Evolutionary conservation across 768 basidiomycete genomes (phyloP).

Genomic region (Lactarius akahatsu): DNA sequence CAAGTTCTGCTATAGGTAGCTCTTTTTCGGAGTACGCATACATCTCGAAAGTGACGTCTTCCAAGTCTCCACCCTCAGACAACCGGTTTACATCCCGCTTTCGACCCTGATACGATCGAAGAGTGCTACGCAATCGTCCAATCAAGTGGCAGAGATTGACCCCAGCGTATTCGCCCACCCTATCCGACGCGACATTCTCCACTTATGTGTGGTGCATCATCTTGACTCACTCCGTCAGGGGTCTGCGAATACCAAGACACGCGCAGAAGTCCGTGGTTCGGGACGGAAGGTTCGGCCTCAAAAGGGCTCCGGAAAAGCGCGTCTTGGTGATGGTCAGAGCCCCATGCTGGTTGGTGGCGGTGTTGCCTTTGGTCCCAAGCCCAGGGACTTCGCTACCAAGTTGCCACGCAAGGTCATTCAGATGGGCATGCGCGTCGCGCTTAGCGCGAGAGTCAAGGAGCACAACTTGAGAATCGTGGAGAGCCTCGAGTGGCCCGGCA

Average conservation of each 20-base stretch:
- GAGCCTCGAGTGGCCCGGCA: constrained; percentile 66
- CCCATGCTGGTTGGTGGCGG: constrained; percentile 92
- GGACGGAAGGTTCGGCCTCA: constrained; percentile 87
- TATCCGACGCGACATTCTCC: constrained; percentile 88
- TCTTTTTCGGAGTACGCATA: neutral
- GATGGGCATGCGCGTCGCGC: constrained; percentile 89
- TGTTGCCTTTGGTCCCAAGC: constrained; percentile 86
- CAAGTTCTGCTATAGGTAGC: constrained; percentile 5
- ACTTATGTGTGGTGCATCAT: constrained; percentile 87
- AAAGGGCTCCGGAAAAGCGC: constrained; percentile 88
- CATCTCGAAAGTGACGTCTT: constrained; percentile 2
- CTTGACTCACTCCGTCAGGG: constrained; percentile 90
- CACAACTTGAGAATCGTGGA: constrained; percentile 73
- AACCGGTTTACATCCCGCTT: constrained; percentile 61
- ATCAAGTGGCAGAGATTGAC: constrained; percentile 61
- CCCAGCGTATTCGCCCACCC: constrained; percentile 87
- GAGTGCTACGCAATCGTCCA: constrained; percentile 40
- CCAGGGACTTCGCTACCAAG: constrained; percentile 88
- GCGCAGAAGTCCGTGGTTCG: constrained; percentile 86
- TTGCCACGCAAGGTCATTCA: constrained; percentile 90
- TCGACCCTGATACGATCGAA: constrained; percentile 54
- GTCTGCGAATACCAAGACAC: constrained; percentile 86
- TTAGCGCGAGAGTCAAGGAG: constrained; percentile 80
- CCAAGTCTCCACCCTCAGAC: constrained; percentile 40
- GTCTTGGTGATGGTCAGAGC: constrained; percentile 84